These are phyloP conservation scores for Trichoderma semiorbis DNA, from an alignment of 2,329 filamentous ascomycete species.

Conservation along the genomic window DNA sequence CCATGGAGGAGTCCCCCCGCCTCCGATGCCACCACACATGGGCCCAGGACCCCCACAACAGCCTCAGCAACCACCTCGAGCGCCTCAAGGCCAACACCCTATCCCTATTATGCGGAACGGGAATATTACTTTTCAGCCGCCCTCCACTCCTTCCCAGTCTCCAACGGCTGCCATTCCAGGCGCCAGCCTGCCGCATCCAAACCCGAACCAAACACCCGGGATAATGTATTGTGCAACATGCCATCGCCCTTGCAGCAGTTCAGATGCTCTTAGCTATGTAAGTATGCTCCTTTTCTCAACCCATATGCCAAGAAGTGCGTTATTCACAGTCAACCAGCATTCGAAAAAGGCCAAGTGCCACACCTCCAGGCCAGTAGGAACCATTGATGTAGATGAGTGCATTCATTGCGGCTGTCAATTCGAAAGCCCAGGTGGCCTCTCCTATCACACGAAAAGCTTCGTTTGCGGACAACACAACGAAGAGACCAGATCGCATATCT, in stretches of 20 bases:
- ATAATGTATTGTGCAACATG: conserved; percentile 31
- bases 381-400: conserved; percentile 37
- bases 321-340: conserved; percentile 5
- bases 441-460: conserved; percentile 43
- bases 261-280: conserved; percentile 32
- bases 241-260: conserved; percentile 34
- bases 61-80: not conserved
- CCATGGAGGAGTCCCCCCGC: not conserved
- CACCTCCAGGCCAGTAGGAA: no score
- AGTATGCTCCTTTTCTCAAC: not conserved
- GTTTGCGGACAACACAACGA: conserved; percentile 45
- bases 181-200: not conserved
- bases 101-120: not conserved
- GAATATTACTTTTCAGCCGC: not conserved
- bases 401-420: conserved; percentile 45
- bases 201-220: not conserved
- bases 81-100: not conserved
- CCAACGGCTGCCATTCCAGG: not conserved
- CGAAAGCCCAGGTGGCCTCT: conserved; percentile 37
- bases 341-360: conserved; percentile 13
- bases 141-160: not conserved
- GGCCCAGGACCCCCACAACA: not conserved
- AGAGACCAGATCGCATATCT: conserved; percentile 4
- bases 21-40: conserved; percentile 3
- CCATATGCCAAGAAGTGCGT: not conserved